Percentiles rank a stretch among this genome's conserved stretches.
Conservation (phyloP, 2,329 filamentous ascomycete genomes). For the Lecanicillium sp. region DNA sequence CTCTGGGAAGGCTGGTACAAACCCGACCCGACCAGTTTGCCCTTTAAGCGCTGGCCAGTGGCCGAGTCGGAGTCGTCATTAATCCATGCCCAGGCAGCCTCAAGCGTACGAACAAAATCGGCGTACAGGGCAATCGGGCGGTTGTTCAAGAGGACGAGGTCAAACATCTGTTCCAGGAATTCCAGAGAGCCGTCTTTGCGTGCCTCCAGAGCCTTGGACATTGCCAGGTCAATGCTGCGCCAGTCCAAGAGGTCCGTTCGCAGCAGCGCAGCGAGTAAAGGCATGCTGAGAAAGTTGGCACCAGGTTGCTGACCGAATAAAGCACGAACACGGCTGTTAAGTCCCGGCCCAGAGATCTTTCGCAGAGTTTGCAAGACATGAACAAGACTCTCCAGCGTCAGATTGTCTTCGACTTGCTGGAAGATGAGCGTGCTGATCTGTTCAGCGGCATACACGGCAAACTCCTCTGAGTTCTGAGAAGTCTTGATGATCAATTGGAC, state of each 20-base stretch:
- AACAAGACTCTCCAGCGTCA: slow-evolving; percentile 54
- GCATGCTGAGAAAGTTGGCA: slow-evolving; percentile 47
- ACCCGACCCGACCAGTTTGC: slow-evolving; percentile 42
- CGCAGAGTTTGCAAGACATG: slow-evolving; percentile 54
- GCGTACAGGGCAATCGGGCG: slow-evolving; percentile 71
- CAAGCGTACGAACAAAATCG: slow-evolving; percentile 77
- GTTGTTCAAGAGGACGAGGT: slow-evolving; percentile 70
- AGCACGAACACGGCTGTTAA: slow-evolving; percentile 47
- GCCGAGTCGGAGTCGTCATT: slow-evolving; percentile 59
- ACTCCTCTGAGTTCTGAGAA: slow-evolving; percentile 53
- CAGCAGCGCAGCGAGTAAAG: slow-evolving; percentile 49
- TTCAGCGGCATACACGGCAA: slow-evolving; percentile 50
- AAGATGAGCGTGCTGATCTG: slow-evolving; percentile 52
- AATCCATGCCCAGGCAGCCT: slow-evolving; percentile 76
- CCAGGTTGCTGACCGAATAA: slow-evolving; percentile 51
- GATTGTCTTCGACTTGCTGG: slow-evolving; percentile 42
- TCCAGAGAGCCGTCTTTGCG: slow-evolving; percentile 67
- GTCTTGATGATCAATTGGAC: slow-evolving; percentile 56
- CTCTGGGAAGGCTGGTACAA: slow-evolving; percentile 28
- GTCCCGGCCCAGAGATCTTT: slow-evolving; percentile 47
- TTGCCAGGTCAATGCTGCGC: slow-evolving; percentile 59
- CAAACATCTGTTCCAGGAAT: slow-evolving; percentile 72
- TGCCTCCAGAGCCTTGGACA: slow-evolving; percentile 64
- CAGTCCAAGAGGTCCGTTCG: slow-evolving; percentile 56
- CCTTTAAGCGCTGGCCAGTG: slow-evolving; percentile 63